phyloP scores from a whole-genome alignment of 2,329 filamentous ascomycete genomes.

The Leptographium radiaticola region DNA sequence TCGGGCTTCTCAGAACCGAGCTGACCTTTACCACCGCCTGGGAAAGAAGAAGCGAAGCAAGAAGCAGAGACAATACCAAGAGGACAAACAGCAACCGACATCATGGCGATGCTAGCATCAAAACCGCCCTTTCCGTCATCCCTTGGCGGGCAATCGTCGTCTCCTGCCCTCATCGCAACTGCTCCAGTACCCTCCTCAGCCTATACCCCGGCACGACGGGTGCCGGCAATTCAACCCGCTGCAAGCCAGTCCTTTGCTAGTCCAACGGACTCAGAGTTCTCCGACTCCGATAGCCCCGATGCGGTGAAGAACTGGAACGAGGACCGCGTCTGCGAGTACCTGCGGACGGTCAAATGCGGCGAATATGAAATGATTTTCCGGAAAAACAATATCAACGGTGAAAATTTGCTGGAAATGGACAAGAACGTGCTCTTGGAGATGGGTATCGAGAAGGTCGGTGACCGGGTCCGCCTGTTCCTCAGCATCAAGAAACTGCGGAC shows the following conservation, averaged over 20 bases:
- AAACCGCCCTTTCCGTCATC: conserved; percentile 56
- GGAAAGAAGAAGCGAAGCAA: no score
- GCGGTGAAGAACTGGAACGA: conserved; percentile 82
- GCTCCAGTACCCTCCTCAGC: conserved; percentile 28
- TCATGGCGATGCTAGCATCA: conserved; percentile 67
- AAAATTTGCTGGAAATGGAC: conserved; percentile 93
- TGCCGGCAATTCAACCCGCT: conserved; percentile 32
- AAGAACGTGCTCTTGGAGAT: conserved; percentile 94
- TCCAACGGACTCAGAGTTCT: conserved; percentile 88
- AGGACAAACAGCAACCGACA: not conserved
- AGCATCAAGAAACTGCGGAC: conserved; percentile 74
- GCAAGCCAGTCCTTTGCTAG: conserved; percentile 52
- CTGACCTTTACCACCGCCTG: no score
- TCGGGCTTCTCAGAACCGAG: no score
- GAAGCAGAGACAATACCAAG: no score
- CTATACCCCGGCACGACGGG: conserved; percentile 38
- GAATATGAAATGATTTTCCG: conserved; percentile 81
- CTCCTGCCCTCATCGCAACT: conserved; percentile 25
- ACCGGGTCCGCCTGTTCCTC: conserved; percentile 81
- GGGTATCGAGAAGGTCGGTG: conserved; percentile 95
- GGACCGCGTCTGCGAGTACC: conserved; percentile 79
- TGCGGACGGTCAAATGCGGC: conserved; percentile 79
- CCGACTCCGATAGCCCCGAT: conserved; percentile 64
- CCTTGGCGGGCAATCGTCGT: conserved; percentile 31
- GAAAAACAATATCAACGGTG: conserved; percentile 92